phyloP scores from a whole-genome alignment of 176 grass and related monocot species.

The Juncus inflexus region DNA sequence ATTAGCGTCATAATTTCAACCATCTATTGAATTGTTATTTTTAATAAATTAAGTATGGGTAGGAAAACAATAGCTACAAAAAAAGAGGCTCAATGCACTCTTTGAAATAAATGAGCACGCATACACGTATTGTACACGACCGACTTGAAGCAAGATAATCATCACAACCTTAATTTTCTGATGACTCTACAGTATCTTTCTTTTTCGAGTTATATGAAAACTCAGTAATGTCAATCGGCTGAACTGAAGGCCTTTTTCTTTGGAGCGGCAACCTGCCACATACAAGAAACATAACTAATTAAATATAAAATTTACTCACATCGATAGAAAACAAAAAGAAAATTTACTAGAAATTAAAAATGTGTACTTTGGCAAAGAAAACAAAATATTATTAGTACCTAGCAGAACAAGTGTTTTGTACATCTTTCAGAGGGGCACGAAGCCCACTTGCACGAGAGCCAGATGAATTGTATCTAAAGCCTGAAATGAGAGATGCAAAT shows the following conservation, averaged over 20 bases:
- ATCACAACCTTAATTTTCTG: not conserved
- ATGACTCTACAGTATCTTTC: slow-evolving; percentile 20
- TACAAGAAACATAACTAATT: slow-evolving; percentile 1
- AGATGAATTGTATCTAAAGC: slow-evolving; percentile 63
- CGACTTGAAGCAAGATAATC: not conserved
- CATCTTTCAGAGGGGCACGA: slow-evolving; percentile 77
- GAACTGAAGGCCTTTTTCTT: slow-evolving; percentile 10
- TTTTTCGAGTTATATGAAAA: slow-evolving; percentile 43
- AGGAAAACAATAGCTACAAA: not conserved
- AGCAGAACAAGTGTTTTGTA: slow-evolving; percentile 59
- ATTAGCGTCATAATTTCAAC: too few relatives aligned
- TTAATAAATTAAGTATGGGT: too few relatives aligned
- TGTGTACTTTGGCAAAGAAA: not conserved
- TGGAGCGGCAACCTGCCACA: slow-evolving; percentile 1
- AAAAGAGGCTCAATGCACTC: not conserved
- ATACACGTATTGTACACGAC: slow-evolving; percentile 11
- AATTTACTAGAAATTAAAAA: too few relatives aligned
- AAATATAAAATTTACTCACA: too few relatives aligned
- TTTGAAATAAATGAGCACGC: slow-evolving; percentile 32
- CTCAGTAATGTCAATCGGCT: slow-evolving; percentile 21
- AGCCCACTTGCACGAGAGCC: slow-evolving; percentile 85
- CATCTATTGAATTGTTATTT: too few relatives aligned
- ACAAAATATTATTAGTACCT: slow-evolving; percentile 35
- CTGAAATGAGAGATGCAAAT: slow-evolving; percentile 62
- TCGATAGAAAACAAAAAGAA: too few relatives aligned